These are phyloP conservation scores for Friedmanniomyces simplex DNA, from an alignment of 495 filamentous ascomycete genomes.

Conservation along the genomic window DNA sequence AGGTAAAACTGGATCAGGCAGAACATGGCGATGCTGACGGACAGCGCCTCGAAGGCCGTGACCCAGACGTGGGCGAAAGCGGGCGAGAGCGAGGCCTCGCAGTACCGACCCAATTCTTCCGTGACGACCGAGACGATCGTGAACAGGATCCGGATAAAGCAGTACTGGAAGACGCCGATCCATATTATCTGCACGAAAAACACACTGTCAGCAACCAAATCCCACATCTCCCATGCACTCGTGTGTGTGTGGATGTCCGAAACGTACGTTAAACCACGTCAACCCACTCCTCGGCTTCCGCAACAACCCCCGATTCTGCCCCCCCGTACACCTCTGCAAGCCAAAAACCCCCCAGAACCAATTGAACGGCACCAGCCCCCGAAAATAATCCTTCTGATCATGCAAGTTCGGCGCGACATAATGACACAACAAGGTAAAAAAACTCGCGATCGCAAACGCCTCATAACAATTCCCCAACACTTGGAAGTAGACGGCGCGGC, in stretches of 20 bases:
- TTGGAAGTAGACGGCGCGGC: constrained; percentile 71
- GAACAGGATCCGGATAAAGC: constrained; percentile 75
- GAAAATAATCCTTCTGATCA: constrained; percentile 81
- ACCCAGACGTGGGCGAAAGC: constrained; percentile 78
- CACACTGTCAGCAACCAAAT: not conserved
- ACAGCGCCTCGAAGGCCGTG: constrained; percentile 55
- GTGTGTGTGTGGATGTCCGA: not conserved
- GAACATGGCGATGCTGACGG: constrained; percentile 85
- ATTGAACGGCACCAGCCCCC: constrained; percentile 50
- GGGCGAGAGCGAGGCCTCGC: constrained; percentile 65
- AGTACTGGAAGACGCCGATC: constrained; percentile 83
- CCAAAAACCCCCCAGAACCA: constrained; percentile 71
- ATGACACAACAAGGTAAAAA: constrained; percentile 80
- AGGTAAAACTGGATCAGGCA: constrained; percentile 84
- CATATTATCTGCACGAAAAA: constrained; percentile 70
- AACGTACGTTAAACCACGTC: constrained; percentile 73
- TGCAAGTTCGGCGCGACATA: constrained; percentile 74
- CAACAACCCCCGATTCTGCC: constrained; percentile 50
- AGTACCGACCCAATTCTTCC: constrained; percentile 60
- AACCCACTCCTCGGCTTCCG: constrained; percentile 70
- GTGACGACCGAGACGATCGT: constrained; percentile 69
- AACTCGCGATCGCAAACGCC: constrained; percentile 81
- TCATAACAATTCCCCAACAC: constrained; percentile 82
- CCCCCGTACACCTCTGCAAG: constrained; percentile 58
- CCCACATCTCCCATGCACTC: not conserved